phyloP scores from a whole-genome alignment of 2,329 filamentous ascomycete species.

The Monilinia aucupariae region DNA sequence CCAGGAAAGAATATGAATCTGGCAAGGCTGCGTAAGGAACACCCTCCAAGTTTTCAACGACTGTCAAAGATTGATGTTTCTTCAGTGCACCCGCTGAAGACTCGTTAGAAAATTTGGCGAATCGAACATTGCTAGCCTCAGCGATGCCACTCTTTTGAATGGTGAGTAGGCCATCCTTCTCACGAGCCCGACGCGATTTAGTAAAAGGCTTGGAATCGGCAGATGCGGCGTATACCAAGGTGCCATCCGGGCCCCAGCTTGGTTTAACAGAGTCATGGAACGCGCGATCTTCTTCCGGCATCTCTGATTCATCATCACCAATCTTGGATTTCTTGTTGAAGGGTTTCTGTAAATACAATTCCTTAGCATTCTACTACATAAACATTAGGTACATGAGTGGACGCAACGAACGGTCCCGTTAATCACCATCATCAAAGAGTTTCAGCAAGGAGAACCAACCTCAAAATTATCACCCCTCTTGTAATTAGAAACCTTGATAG shows the following conservation, averaged over 20 bases:
- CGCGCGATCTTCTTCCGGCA: slow-evolving; percentile 57
- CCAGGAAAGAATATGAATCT: slow-evolving; percentile 43
- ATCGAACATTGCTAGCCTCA: slow-evolving; percentile 58
- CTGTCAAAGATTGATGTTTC: slow-evolving; percentile 51
- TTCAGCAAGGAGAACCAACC: slow-evolving; percentile 64
- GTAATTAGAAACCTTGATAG: slow-evolving; percentile 48
- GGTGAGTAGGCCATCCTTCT: slow-evolving; percentile 45
- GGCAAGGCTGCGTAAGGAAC: slow-evolving; percentile 55
- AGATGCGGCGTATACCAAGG: slow-evolving; percentile 58
- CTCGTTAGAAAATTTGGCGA: slow-evolving; percentile 59
- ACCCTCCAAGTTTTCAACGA: slow-evolving; percentile 48
- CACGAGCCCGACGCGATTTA: slow-evolving; percentile 29
- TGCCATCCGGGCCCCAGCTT: slow-evolving; percentile 70
- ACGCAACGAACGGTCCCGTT: slow-evolving; percentile 32
- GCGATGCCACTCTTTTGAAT: slow-evolving; percentile 53
- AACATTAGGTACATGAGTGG: slow-evolving; percentile 36
- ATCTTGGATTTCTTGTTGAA: slow-evolving; percentile 75
- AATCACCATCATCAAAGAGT: slow-evolving; percentile 13
- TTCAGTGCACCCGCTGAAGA: slow-evolving; percentile 50
- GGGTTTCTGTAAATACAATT: slow-evolving; percentile 63
- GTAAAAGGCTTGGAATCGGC: slow-evolving; percentile 36
- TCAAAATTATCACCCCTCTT: slow-evolving; percentile 68
- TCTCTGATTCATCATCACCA: slow-evolving; percentile 53
- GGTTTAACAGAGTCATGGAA: slow-evolving; percentile 74
- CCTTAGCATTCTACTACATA: slow-evolving; percentile 44